Conservation (phyloP, 2,329 filamentous ascomycete genomes). For the Colletotrichum destructivum region DNA sequence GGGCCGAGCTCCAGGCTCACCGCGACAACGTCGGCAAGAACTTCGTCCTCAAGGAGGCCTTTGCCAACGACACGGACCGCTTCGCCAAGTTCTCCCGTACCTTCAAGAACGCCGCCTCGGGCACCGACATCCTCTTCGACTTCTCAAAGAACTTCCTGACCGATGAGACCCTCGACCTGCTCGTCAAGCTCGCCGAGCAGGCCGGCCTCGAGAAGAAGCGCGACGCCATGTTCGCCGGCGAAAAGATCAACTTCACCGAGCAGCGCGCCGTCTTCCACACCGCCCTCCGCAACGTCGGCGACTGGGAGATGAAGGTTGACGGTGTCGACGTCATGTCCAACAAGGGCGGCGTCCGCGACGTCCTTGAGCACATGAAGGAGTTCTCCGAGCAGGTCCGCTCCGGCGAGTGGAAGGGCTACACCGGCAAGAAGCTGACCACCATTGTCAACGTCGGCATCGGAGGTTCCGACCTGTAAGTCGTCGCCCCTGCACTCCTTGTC, state of each 20-base stretch:
- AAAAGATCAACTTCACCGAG: constrained; percentile 99
- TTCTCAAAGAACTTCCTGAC: constrained; percentile 99
- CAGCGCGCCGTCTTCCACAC: constrained; percentile 95
- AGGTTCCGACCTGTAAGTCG: constrained; percentile 93
- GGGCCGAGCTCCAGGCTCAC: constrained; percentile 92
- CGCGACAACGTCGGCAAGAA: constrained; percentile 88
- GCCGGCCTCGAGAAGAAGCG: constrained; percentile 93
- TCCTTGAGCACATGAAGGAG: constrained; percentile 97
- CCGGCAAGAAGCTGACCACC: constrained; percentile 96
- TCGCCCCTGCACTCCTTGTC: background rate
- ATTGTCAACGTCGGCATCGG: constrained; percentile 99
- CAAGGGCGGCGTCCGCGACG: constrained; percentile 88
- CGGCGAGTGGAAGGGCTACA: constrained; percentile 97
- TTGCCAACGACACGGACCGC: constrained; percentile 87
- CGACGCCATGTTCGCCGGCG: constrained; percentile 96
- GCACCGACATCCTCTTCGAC: constrained; percentile 93
- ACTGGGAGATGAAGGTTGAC: constrained; percentile 87
- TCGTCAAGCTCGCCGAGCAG: constrained; percentile 92
- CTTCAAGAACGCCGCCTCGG: constrained; percentile 83
- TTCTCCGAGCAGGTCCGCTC: constrained; percentile 96
- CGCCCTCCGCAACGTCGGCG: constrained; percentile 90
- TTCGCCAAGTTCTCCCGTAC: constrained; percentile 92
- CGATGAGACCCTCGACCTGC: constrained; percentile 88
- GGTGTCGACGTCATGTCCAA: constrained; percentile 93
- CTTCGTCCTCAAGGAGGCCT: constrained; percentile 94